A percentile compares a stretch with the other conserved stretches of the same genome.
These are phyloP conservation scores for Puccinia triticina DNA, from an alignment of 1,284 basidiomycete genomes.

Conservation along the genomic window DNA sequence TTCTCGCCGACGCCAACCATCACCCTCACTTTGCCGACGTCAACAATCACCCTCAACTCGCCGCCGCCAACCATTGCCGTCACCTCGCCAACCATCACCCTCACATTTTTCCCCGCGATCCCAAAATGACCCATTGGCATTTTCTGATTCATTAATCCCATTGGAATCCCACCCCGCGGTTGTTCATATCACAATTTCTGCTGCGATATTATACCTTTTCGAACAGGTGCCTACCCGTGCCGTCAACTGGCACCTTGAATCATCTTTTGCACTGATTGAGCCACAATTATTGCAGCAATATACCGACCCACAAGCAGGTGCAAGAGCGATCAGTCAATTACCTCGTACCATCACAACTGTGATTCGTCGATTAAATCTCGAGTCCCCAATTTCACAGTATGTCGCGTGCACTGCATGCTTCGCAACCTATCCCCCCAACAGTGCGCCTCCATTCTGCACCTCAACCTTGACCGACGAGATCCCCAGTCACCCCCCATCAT, in stretches of 20 bases:
- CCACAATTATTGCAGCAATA: not conserved
- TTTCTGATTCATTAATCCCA: too few relatives aligned
- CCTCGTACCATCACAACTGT: not conserved
- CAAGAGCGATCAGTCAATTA: not conserved
- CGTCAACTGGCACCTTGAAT: not conserved
- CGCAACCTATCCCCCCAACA: not conserved
- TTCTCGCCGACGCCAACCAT: not conserved
- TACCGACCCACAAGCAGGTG: not conserved
- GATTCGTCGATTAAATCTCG: not conserved
- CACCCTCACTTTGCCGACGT: not conserved
- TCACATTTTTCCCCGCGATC: too few relatives aligned
- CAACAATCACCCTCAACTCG: not conserved
- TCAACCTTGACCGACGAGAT: constrained; percentile 13
- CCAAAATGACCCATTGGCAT: too few relatives aligned
- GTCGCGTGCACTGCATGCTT: not conserved
- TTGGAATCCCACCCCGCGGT: not conserved
- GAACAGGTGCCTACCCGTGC: not conserved
- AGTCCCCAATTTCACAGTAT: not conserved
- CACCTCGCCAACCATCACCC: not conserved
- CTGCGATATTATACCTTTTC: not conserved
- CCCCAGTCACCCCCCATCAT: not conserved
- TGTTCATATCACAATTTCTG: not conserved
- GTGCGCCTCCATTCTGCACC: not conserved
- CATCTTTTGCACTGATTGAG: not conserved
- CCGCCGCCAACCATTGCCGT: not conserved